These are phyloP conservation scores for Penicillium sp. DNA, from an alignment of 2,329 filamentous ascomycete genomes.

Conservation along the genomic window DNA sequence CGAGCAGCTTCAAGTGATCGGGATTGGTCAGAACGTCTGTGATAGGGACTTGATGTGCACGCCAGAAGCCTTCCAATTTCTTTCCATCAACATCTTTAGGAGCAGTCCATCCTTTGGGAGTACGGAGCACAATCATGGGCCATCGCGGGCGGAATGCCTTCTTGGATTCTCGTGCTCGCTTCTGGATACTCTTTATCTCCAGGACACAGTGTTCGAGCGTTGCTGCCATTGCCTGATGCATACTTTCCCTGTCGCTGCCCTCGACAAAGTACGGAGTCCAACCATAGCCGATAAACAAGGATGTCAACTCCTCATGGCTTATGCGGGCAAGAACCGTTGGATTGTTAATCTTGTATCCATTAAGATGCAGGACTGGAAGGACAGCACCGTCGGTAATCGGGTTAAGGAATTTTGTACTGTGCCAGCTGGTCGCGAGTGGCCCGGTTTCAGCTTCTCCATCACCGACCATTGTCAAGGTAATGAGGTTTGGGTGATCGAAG, in stretches of 20 bases:
- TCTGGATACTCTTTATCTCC: conserved; percentile 66
- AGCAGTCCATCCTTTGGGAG: conserved; percentile 76
- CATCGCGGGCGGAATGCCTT: conserved; percentile 68
- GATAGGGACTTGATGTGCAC: conserved; percentile 73
- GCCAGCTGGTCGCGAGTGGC: conserved; percentile 74
- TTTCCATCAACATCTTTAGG: conserved; percentile 68
- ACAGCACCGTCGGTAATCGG: conserved; percentile 74
- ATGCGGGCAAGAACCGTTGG: conserved; percentile 70
- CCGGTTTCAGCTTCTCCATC: conserved; percentile 81
- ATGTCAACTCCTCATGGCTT: conserved; percentile 66
- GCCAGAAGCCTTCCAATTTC: conserved; percentile 72
- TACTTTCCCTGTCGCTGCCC: conserved; percentile 66
- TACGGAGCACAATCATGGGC: conserved; percentile 76
- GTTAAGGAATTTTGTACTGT: conserved; percentile 78
- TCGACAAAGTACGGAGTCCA: conserved; percentile 80
- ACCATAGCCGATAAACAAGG: conserved; percentile 69
- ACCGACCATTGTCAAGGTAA: conserved; percentile 72
- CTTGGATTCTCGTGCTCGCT: conserved; percentile 65
- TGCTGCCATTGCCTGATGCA: conserved; percentile 79
- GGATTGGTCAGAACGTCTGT: conserved; percentile 64
- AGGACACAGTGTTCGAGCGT: conserved; percentile 69
- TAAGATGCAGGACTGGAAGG: conserved; percentile 71
- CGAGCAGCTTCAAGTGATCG: conserved; percentile 63
- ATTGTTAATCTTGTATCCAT: conserved; percentile 84
- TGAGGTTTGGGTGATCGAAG: conserved; percentile 70